phyloP scores from a whole-genome alignment of 2,329 filamentous ascomycete species.

The Trichophyton rubrum region DNA sequence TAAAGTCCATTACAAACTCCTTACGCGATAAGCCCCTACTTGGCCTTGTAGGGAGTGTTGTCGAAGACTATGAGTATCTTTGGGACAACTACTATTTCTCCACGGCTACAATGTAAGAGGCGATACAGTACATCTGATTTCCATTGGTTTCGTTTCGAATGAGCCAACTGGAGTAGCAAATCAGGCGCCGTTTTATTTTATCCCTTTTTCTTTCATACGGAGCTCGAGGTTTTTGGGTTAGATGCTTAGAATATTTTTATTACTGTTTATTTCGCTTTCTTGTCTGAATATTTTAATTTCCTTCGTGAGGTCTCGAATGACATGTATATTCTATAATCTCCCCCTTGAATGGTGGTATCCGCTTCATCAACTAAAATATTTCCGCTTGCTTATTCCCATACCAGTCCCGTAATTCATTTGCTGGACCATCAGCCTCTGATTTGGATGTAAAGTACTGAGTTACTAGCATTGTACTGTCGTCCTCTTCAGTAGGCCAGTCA shows the following conservation, averaged over 20 bases:
- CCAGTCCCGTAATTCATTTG: constrained; percentile 67
- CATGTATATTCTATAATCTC: not conserved
- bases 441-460: constrained; percentile 59
- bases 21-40: constrained; percentile 63
- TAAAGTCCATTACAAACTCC: constrained; percentile 58
- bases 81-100: constrained; percentile 98
- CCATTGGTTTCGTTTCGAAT: constrained; percentile 3
- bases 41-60: constrained; percentile 66
- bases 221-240: not conserved
- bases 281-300: not conserved
- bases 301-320: not conserved
- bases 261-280: not conserved
- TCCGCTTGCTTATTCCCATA: constrained; percentile 61
- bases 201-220: not conserved
- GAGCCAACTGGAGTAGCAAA: not conserved
- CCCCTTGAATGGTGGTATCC: not conserved
- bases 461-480: constrained; percentile 51
- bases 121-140: constrained; percentile 6
- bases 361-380: constrained; percentile 46
- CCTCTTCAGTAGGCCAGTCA: constrained; percentile 70
- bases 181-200: not conserved
- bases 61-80: constrained; percentile 94
- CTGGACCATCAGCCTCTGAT: constrained; percentile 34
- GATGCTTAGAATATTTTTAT: not conserved
- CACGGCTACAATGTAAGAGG: constrained; percentile 41